These are phyloP conservation scores for Russula earlei DNA, from an alignment of 768 basidiomycete genomes.

Conservation along the genomic window DNA sequence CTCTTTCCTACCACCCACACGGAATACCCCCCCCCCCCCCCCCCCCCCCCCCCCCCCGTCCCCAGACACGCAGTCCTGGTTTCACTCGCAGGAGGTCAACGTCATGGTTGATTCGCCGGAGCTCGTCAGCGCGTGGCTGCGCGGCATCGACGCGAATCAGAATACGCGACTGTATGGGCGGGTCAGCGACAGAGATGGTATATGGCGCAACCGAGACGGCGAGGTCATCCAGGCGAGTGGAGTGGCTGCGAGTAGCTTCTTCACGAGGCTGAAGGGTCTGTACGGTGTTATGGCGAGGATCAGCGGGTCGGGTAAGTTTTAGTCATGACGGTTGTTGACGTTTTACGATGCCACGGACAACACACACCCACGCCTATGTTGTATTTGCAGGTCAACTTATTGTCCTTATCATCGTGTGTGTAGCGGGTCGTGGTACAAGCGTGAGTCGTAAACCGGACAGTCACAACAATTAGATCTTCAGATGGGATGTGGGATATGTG, in stretches of 20 bases:
- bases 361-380: too few species aligned
- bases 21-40: too few species aligned
- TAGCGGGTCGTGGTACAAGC: too few species aligned
- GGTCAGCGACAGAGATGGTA: constrained; percentile 14
- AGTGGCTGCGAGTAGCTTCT: not conserved
- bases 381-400: too few species aligned
- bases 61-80: constrained; percentile 58
- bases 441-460: too few species aligned
- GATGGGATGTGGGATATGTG: too few species aligned
- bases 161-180: constrained; percentile 32
- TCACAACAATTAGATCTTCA: too few species aligned
- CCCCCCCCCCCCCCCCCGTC: too few species aligned
- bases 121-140: constrained; percentile 39
- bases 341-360: too few species aligned
- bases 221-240: constrained; percentile 18
- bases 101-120: constrained; percentile 41
- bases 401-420: too few species aligned
- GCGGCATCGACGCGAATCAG: constrained; percentile 34
- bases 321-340: not conserved
- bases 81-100: constrained; percentile 64
- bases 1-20: too few species aligned
- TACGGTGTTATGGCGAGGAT: not conserved
- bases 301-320: constrained; percentile 7
- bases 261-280: constrained; percentile 12
- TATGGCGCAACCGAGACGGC: constrained; percentile 10